Evolutionary conservation across 2,329 filamentous ascomycete species (phyloP), one percentile per base, ranked within the genome.

Genomic region (Fusarium papillatum): DNA sequence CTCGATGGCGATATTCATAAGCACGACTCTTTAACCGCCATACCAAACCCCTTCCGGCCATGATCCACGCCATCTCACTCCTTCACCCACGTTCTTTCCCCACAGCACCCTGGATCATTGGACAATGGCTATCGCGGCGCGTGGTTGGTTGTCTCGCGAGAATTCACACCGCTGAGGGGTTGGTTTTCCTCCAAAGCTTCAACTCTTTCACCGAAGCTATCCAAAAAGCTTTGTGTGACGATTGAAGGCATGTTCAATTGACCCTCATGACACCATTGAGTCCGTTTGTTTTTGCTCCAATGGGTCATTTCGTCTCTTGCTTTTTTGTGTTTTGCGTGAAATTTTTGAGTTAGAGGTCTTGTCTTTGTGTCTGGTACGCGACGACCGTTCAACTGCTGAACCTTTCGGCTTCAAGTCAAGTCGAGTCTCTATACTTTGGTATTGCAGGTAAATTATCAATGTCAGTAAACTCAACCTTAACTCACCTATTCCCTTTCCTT

Each of bases 31-130:
- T 39, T 48, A 53, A 53, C 24, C 48, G 48, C 48, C 48, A 68
- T 69, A 69, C 73, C 68, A 76, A 76, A 31, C 74, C 71, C 38
- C 63, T 76, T 76, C 61, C 74, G 73, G 73, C 38, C 55, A 64
- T 65, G 61, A 53, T 74, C 73, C 73, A 76, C 60, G 73, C 70
- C 46, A 16, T 64, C 46, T 65, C 70, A 74, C 55, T 63, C 66
- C 38, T 41, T 60, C 34, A 13, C 46, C 66, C 36, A 19, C 26
- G 24, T 55, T 5, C 36, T 43, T 76, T 76, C 74, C 43, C 72
- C 74, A 76, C 74, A 75, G 53, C 55, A 74, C 60, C 29, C 26
- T 34, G 55, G 48, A 39, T 39, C 46, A 76, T 76, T 76, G 74
- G 74, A 60, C 60, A 72, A 65, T 66, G n/a, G 38, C 59, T 34